A percentile compares a stretch with the other conserved stretches of the same genome.
Evolutionary conservation across 2,329 filamentous ascomycete species (phyloP).

Genomic region (Trichoderma sp.): DNA sequence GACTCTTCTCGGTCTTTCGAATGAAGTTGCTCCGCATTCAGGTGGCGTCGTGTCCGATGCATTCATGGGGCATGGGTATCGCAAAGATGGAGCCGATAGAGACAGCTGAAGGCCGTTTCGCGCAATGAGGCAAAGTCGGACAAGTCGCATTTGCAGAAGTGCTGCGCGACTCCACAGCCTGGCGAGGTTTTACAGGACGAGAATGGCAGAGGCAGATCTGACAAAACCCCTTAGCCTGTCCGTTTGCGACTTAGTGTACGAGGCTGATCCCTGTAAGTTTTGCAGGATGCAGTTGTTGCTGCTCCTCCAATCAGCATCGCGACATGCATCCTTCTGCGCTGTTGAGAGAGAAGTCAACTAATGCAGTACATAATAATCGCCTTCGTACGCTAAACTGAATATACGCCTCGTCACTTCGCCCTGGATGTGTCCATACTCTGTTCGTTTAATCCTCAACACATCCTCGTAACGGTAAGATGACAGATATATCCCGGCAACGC

Average conservation of each 20-base stretch:
- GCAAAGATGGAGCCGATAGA: background rate
- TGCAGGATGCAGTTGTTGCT: background rate
- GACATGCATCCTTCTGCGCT: background rate
- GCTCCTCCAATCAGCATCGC: constrained; percentile 10
- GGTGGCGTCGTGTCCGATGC: constrained; percentile 2
- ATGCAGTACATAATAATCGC: background rate
- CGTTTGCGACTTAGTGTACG: constrained; percentile 20
- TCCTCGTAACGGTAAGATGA: background rate
- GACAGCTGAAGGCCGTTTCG: constrained; percentile 14
- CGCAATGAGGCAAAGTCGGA: background rate
- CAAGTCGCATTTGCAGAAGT: background rate
- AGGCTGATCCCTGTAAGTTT: constrained; percentile 12
- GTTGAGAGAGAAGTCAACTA: background rate
- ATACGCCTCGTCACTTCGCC: background rate
- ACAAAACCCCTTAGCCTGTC: constrained; percentile 2
- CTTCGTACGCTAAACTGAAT: constrained; percentile 11
- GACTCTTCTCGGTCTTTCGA: background rate
- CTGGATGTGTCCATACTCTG: background rate
- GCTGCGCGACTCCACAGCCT: constrained; percentile 1
- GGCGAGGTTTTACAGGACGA: constrained; percentile 10
- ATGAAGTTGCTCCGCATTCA: background rate
- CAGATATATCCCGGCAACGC: background rate
- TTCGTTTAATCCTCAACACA: constrained; percentile 6
- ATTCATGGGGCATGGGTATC: constrained; percentile 19
- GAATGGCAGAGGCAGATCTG: constrained; percentile 14